A percentile compares a stretch with the other conserved stretches of the same genome.
These are phyloP conservation scores for Sanghuangporus sanghuang DNA, from an alignment of 1,284 basidiomycete species.

Conservation along the genomic window DNA sequence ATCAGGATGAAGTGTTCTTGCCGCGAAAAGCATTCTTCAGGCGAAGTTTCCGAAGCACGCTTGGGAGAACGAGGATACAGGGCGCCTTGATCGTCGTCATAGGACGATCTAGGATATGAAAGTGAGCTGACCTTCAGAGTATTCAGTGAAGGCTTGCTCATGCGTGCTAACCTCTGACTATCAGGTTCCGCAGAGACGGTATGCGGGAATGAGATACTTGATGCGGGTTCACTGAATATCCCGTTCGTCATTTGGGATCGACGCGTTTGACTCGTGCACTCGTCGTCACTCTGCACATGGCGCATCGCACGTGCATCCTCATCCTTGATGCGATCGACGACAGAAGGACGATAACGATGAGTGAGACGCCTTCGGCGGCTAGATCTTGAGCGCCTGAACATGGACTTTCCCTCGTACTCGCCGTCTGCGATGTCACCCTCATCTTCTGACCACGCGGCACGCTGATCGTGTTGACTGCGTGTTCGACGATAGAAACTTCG, in stretches of 20 bases:
- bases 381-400: conserved; percentile 31
- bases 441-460: conserved; percentile 31
- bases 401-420: conserved; percentile 36
- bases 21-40: conserved; percentile 40
- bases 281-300: conserved; percentile 58
- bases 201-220: conserved; percentile 25
- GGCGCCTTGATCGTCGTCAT: neutral
- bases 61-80: conserved; percentile 12
- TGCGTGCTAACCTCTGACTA: conserved; percentile 1
- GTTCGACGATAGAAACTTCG: conserved; percentile 58
- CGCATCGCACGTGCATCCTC: conserved; percentile 38
- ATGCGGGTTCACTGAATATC: conserved; percentile 27
- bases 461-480: conserved; percentile 33
- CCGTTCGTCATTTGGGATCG: conserved; percentile 28
- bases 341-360: conserved; percentile 31
- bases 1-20: conserved; percentile 98
- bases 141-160: conserved; percentile 24
- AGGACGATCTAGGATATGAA: conserved; percentile 28
- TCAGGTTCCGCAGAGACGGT: conserved; percentile 23
- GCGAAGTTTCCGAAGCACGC: conserved; percentile 16
- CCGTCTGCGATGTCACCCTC: conserved; percentile 39
- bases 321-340: conserved; percentile 31
- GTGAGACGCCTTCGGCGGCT: conserved; percentile 24
- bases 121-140: conserved; percentile 48
- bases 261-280: conserved; percentile 27